Percentiles rank a stretch among this genome's conserved stretches.
These are phyloP conservation scores for Hericium rajendrae DNA, from an alignment of 768 basidiomycete species.

Conservation along the genomic window DNA sequence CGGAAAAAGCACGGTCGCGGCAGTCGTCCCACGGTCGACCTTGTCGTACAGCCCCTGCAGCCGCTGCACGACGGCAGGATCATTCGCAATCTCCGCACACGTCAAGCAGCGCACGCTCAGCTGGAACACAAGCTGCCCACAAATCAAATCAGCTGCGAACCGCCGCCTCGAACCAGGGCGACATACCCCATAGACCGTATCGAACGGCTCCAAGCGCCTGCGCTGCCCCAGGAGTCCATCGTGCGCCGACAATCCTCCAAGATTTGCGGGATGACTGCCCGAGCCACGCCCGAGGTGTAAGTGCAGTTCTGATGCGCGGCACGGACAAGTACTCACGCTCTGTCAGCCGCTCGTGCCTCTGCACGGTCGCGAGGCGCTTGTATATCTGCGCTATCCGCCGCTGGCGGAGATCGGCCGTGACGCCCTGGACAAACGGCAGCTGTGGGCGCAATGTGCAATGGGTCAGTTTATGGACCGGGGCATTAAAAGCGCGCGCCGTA, in stretches of 20 bases:
- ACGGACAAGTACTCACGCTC: slow-evolving; percentile 37
- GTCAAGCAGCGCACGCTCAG: slow-evolving; percentile 60
- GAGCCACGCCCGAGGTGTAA: not conserved
- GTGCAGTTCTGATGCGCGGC: slow-evolving; percentile 6
- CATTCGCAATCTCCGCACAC: slow-evolving; percentile 60
- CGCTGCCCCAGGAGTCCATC: slow-evolving; percentile 57
- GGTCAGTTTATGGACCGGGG: too few relatives aligned
- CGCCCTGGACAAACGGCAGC: slow-evolving; percentile 71
- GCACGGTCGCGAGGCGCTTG: slow-evolving; percentile 56
- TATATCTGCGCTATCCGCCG: slow-evolving; percentile 56
- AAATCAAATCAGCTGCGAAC: not conserved
- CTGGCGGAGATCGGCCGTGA: slow-evolving; percentile 61
- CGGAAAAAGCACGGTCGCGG: slow-evolving; percentile 61
- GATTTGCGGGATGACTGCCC: slow-evolving; percentile 53
- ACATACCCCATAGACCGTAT: slow-evolving; percentile 53
- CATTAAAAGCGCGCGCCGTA: slow-evolving; percentile 27
- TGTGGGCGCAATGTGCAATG: slow-evolving; percentile 16
- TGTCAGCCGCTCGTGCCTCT: slow-evolving; percentile 51
- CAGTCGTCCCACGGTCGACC: slow-evolving; percentile 63
- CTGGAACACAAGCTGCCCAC: slow-evolving; percentile 51
- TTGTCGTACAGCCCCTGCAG: slow-evolving; percentile 58
- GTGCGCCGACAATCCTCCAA: slow-evolving; percentile 52
- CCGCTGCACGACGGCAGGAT: slow-evolving; percentile 48
- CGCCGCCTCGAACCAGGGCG: not conserved
- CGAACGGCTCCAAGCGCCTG: slow-evolving; percentile 65